Conservation (phyloP, 2,329 filamentous ascomycete genomes). For the Coniochaeta prunicola region DNA sequence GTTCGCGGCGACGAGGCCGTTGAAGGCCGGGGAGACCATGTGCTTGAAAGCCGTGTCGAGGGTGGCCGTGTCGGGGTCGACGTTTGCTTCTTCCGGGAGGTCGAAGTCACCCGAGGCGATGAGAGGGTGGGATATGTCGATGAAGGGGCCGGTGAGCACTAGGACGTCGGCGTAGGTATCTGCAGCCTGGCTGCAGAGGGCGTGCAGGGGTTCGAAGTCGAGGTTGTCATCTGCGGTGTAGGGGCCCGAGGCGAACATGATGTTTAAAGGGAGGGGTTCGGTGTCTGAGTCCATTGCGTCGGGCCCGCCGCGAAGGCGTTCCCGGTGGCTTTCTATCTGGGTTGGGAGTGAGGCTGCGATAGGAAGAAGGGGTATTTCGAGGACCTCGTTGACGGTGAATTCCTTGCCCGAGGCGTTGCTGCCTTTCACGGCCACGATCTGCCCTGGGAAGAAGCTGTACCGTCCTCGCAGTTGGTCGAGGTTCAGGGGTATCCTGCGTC, state of each 20-base stretch:
- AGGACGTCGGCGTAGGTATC: constrained; percentile 70
- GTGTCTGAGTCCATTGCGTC: constrained; percentile 55
- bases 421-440: constrained; percentile 81
- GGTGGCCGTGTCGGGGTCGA: constrained; percentile 72
- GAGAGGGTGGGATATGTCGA: constrained; percentile 86
- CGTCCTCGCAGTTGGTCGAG: constrained; percentile 53
- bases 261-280: constrained; percentile 59
- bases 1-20: constrained; percentile 60
- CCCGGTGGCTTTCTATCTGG: constrained; percentile 60
- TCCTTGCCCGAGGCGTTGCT: constrained; percentile 80
- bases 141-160: constrained; percentile 77
- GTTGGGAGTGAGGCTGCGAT: constrained; percentile 63
- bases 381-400: constrained; percentile 71
- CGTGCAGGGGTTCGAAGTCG: constrained; percentile 78
- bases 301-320: constrained; percentile 58
- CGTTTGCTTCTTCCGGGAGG: constrained; percentile 56
- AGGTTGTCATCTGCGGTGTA: constrained; percentile 92
- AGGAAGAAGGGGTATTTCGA: constrained; percentile 67
- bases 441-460: constrained; percentile 88
- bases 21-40: constrained; percentile 67
- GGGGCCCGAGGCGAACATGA: constrained; percentile 76
- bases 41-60: constrained; percentile 78
- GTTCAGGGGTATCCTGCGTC: constrained; percentile 72
- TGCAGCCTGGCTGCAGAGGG: constrained; percentile 70
- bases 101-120: constrained; percentile 76